A percentile compares a stretch with the other conserved stretches of the same genome.
Evolutionary conservation across 2,329 filamentous ascomycete genomes (phyloP).

Genomic region (Trichoderma sp.): DNA sequence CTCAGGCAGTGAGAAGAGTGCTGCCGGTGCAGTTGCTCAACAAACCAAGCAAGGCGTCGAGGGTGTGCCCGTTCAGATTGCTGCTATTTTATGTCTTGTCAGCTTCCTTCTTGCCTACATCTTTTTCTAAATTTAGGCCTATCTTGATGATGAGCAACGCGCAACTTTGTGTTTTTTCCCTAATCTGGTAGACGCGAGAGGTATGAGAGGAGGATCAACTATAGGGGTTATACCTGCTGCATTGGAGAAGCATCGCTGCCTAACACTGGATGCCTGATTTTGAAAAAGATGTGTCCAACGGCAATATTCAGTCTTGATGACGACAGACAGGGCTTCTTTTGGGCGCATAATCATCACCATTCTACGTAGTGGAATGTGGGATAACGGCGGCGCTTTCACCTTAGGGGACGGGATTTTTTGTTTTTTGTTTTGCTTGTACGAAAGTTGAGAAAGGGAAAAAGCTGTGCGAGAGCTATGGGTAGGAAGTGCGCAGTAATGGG

Average conservation of each 20-base stretch:
- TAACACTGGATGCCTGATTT: neutral
- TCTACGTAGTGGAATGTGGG: slow-evolving; percentile 22
- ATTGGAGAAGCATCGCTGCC: slow-evolving; percentile 24
- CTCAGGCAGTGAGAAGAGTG: slow-evolving; percentile 52
- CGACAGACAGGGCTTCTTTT: neutral
- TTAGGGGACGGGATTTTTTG: neutral
- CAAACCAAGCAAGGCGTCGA: slow-evolving; percentile 59
- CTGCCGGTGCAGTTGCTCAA: slow-evolving; percentile 51
- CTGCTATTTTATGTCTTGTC: slow-evolving; percentile 79
- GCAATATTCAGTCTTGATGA: neutral
- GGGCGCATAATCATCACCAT: neutral
- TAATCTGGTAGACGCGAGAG: neutral
- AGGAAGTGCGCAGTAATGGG: neutral
- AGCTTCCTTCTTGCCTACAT: slow-evolving; percentile 95
- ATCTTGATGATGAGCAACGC: neutral
- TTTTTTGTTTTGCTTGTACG: slow-evolving; percentile 9
- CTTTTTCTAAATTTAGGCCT: slow-evolving; percentile 71
- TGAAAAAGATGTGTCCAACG: neutral
- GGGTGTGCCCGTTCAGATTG: slow-evolving; percentile 84
- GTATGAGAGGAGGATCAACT: neutral
- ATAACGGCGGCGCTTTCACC: slow-evolving; percentile 20
- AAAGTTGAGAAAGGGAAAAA: neutral
- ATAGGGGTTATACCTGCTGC: neutral
- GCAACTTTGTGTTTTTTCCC: neutral
- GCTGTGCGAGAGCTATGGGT: neutral